Conservation (phyloP, 768 basidiomycete genomes). For the Lentinula guzmanii region DNA sequence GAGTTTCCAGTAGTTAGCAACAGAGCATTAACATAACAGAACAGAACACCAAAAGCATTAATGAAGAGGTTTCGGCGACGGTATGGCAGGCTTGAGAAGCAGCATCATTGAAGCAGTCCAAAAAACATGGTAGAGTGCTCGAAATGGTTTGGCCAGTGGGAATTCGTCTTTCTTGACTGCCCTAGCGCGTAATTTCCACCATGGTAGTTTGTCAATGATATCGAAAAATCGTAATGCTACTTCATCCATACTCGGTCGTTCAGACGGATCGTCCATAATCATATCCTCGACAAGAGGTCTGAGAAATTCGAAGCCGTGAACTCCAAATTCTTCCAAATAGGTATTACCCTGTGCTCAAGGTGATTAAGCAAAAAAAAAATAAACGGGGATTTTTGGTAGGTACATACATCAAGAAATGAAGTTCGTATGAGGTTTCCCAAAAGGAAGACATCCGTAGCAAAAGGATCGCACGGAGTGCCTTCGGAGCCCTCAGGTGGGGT, state of each 20-base stretch:
- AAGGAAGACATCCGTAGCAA: conserved; percentile 37
- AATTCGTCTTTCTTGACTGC: not conserved
- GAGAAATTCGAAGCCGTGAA: conserved; percentile 8
- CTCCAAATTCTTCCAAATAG: not conserved
- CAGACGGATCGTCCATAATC: not conserved
- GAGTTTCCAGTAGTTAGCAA: no score
- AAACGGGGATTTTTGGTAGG: not conserved
- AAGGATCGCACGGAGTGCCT: conserved; percentile 26
- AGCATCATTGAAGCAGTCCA: not conserved
- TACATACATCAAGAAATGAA: conserved; percentile 8
- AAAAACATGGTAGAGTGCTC: not conserved
- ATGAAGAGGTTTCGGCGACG: not conserved
- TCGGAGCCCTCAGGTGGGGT: conserved; percentile 28
- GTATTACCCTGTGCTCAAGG: not conserved
- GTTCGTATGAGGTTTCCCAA: conserved; percentile 25
- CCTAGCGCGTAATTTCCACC: conserved; percentile 4
- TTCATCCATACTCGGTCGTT: conserved; percentile 11
- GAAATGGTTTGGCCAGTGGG: not conserved
- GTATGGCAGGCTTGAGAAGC: not conserved
- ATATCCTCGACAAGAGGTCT: conserved; percentile 7
- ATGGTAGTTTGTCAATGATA: not conserved
- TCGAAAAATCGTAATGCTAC: conserved; percentile 10
- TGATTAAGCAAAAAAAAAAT: not conserved
- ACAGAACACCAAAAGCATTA: not conserved
- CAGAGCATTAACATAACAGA: not conserved